Evolutionary conservation across 768 basidiomycete species (phyloP).

Genomic region (Trametes cingulata): DNA sequence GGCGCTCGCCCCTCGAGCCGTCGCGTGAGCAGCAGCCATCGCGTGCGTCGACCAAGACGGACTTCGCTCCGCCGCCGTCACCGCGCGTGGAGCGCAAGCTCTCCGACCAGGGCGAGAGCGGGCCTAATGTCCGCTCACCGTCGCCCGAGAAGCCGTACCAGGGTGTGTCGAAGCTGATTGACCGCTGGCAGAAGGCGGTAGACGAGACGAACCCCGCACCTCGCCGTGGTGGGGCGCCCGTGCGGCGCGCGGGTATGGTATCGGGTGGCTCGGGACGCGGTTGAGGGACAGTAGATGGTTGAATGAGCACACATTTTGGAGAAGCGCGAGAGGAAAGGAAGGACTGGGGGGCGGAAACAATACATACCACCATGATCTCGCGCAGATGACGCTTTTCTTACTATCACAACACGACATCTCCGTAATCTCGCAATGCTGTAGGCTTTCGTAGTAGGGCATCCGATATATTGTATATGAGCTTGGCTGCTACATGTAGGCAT

Average conservation of each 20-base stretch:
- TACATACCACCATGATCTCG: background rate
- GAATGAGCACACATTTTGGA: background rate
- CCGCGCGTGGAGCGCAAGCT: constrained; percentile 16
- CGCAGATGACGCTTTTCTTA: background rate
- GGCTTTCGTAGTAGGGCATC: background rate
- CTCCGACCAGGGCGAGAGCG: constrained; percentile 4
- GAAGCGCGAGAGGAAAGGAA: background rate
- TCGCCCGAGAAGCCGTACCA: constrained; percentile 79
- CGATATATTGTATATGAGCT: constrained; percentile 8
- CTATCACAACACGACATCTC: background rate
- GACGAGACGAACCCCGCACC: constrained; percentile 32
- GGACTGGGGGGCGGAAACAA: background rate
- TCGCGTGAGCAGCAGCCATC: constrained; percentile 19
- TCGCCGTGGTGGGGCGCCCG: constrained; percentile 16
- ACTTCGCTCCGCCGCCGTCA: constrained; percentile 10
- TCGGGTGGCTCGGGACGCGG: constrained; percentile 13
- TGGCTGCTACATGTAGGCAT: constrained; percentile 11
- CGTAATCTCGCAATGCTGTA: constrained; percentile 9
- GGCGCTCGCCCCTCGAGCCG: constrained; percentile 17
- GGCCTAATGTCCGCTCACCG: constrained; percentile 42
- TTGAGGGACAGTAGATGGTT: background rate
- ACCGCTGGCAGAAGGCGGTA: constrained; percentile 85
- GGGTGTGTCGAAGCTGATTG: constrained; percentile 83
- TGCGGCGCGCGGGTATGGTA: constrained; percentile 19
- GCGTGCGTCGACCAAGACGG: constrained; percentile 4